Base-by-base conservation (phyloP, 2,329 filamentous ascomycete species). In the Ophiostoma tasmaniense region DNA sequence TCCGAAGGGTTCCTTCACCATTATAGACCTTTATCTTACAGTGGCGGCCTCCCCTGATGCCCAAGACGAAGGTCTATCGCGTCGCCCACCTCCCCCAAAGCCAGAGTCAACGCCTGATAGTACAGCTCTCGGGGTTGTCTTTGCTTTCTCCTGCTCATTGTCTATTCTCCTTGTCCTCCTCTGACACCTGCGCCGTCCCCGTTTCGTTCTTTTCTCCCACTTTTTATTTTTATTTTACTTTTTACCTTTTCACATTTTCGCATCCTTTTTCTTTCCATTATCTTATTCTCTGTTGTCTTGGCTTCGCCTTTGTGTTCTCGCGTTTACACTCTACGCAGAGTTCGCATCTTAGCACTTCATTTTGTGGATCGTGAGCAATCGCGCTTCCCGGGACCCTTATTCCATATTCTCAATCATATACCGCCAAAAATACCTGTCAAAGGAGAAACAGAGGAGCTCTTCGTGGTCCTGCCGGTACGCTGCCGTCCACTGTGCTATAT, bases 371-470 rank as follows among this genome's bases (percentile, higher is more conserved):
- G 7, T 10, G 17, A 25, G 10, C n/a, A 55, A 55, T 55, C 59
- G 30, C 61, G 61, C 61, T 64, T n/a, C 39, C n/a, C 25, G 22
- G 30, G 25, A 17, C 14, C 25, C 30, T 22, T 62, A n/a, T 35
- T 62, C 17, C 45, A n/a, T 50, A 55, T 52, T 52, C 6, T 33
- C 22, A 4, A 33, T 20, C 30, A 13, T 3, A 35, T 22, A 28
- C 52, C 37, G 37, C 37, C 37, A 33, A 33, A 30, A 61, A 20
- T 33, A 30, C 55, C 55, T 35, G 17, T 11, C 3, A 64, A 42
- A 64, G 62, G 62, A 64, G 33, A 39, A n/a, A 55, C 50, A 55
- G 50, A 55, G n/a, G 50, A 55, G 61, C n/a, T 42, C 30, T 64
- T 42, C 22, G 37, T 22, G 62, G 33, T 64, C 35, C 62, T n/a